Conservation (phyloP, 2,329 filamentous ascomycete species). For the Ophiocordyceps camponoti-leonardi region DNA sequence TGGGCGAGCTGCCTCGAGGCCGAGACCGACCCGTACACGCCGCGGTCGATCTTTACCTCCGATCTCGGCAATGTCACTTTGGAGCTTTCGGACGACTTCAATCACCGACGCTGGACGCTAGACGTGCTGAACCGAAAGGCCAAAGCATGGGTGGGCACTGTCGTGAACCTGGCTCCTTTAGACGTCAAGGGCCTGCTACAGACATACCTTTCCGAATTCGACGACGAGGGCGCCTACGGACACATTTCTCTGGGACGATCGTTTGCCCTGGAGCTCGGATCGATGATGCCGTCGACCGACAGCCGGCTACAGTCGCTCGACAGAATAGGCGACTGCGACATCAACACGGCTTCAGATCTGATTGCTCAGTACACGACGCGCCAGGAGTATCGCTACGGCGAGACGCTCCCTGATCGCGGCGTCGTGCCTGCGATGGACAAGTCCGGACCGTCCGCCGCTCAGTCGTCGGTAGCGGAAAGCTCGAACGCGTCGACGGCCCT, state of each 20-base stretch:
- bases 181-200: conserved; percentile 92
- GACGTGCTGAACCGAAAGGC: conserved; percentile 62
- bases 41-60: conserved; percentile 66
- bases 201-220: conserved; percentile 89
- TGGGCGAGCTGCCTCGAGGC: conserved; percentile 89
- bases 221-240: conserved; percentile 79
- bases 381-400: conserved; percentile 84
- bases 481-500: conserved; percentile 48
- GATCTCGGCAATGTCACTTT: conserved; percentile 61
- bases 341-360: conserved; percentile 91
- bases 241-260: conserved; percentile 86
- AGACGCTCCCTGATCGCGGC: conserved; percentile 53
- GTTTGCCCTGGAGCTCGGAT: conserved; percentile 86
- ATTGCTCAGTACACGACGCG: conserved; percentile 93
- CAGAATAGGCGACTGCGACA: conserved; percentile 49
- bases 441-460: conserved; percentile 32
- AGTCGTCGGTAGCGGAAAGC: conserved; percentile 33
- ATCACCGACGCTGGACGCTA: conserved; percentile 63
- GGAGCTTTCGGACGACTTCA: conserved; percentile 86
- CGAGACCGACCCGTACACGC: conserved; percentile 86
- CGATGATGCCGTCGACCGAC: conserved; percentile 69
- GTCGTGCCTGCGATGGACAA: conserved; percentile 45
- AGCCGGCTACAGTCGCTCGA: conserved; percentile 74
- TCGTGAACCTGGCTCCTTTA: conserved; percentile 71
- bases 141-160: conserved; percentile 61